Evolutionary conservation across 2,329 filamentous ascomycete genomes (phyloP), one percentile per base, ranked within the genome.

Genomic region (Diaporthe eres): DNA sequence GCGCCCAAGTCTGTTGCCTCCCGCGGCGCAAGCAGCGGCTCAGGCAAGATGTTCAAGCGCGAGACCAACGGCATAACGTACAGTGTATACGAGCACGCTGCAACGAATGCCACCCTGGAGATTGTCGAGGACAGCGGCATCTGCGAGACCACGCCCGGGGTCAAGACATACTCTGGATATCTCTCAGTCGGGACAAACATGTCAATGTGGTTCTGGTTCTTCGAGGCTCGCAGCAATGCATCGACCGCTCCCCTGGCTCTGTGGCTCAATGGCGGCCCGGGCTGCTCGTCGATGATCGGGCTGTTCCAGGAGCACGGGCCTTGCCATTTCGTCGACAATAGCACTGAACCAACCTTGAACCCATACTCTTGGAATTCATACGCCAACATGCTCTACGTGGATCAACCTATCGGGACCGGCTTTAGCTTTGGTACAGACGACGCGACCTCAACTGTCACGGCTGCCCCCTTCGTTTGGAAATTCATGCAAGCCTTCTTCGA

Each of bases 231-330:
- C 8, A 81, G 80, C 10, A 77, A 83, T 60, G 81, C 82, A 0
- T 78, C 72, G 22, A 80, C 81, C 57, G 81, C 82, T 49, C 82
- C 82, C 22, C 78, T 91, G 74, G 88, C 88, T 1, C 88, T 91
- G 80, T 92, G 88, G 88, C 81, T 92, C 65, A 91, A 90, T 81
- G 90, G 90, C 39, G 90, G 90, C 4, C 90, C 90, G 6, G 90
- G 90, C 31, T 86, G 85, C 70, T 90, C 88, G 76, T 90, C 88
- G n/a, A 86, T 92, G 86, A 80, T 83, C 19, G 82, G 90, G 84
- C 19, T 84, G 86, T 77, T 91, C 87, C 80, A 84, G 80, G 75
- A 90, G 87, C 83, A 85, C 84, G 90, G 90, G 15, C 85, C 84
- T 72, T 88, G 83, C 80, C 82, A 86, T 75, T 80, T 87, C 34